A percentile compares a stretch with the other conserved stretches of the same genome.
Conservation (phyloP, 108 stramenopile species). For the Mayamaea pseudoterrestris region DNA sequence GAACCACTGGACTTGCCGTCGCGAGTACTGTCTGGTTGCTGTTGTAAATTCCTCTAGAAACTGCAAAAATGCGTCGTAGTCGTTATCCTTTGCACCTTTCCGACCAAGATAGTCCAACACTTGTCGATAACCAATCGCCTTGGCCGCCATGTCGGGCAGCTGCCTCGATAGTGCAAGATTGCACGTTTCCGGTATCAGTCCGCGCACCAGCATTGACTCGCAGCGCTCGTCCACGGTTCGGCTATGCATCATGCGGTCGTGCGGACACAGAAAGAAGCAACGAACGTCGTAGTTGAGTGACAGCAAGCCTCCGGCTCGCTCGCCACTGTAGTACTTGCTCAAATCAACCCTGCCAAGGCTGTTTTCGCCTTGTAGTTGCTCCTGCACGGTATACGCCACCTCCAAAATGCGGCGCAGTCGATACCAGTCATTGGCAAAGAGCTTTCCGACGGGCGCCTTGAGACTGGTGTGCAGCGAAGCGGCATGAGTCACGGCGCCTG, state of each 20-base stretch:
- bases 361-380: slow-evolving; percentile 4
- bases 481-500: slow-evolving; percentile 47
- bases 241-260: slow-evolving; percentile 80
- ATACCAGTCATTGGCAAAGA: slow-evolving; percentile 86
- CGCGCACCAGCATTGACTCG: slow-evolving; percentile 79
- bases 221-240: slow-evolving; percentile 80
- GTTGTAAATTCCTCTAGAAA: slow-evolving; percentile 75
- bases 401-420: slow-evolving; percentile 80
- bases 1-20: slow-evolving; percentile 94
- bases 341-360: slow-evolving; percentile 22
- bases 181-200: slow-evolving; percentile 74
- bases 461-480: slow-evolving; percentile 27
- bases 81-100: slow-evolving; percentile 21
- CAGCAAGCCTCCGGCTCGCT: slow-evolving; percentile 41
- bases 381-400: slow-evolving; percentile 57
- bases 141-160: slow-evolving; percentile 66
- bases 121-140: slow-evolving; percentile 96
- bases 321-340: slow-evolving; percentile 62
- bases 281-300: slow-evolving; percentile 79
- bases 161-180: slow-evolving; percentile 41
- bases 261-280: slow-evolving; percentile 89
- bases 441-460: slow-evolving; percentile 45
- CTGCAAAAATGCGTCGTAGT: slow-evolving; percentile 42
- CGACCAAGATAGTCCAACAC: slow-evolving; percentile 73
- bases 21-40: slow-evolving; percentile 86